Conservation (phyloP, 2,329 filamentous ascomycete genomes). For the Cyphellophora europaea region DNA sequence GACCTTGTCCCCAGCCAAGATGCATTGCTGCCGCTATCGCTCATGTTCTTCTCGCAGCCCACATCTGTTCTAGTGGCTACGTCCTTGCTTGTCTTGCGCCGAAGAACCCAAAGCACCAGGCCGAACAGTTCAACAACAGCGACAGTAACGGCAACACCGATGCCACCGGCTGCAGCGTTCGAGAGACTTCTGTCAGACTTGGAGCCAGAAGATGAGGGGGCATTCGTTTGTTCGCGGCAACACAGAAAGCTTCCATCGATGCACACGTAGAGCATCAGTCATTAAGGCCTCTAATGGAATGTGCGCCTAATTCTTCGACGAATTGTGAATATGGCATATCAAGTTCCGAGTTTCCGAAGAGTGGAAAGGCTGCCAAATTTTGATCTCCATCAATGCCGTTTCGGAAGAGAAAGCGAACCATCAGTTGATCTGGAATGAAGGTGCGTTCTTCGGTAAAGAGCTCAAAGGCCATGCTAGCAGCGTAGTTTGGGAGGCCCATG, state of each 20-base stretch:
- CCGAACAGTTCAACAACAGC: constrained; percentile 6
- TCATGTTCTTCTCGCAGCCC: too few relatives aligned
- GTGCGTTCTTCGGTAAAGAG: constrained; percentile 40
- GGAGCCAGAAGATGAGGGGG: neutral
- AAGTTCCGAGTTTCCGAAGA: constrained; percentile 1
- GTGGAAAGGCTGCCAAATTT: constrained; percentile 1
- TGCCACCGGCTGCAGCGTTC: constrained; percentile 7
- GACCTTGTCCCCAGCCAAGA: too few relatives aligned
- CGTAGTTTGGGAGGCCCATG: constrained; percentile 70
- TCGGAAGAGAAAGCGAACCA: constrained; percentile 16
- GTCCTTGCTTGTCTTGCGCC: too few relatives aligned
- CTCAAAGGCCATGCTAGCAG: constrained; percentile 72
- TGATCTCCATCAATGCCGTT: constrained; percentile 2
- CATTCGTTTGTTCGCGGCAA: constrained; percentile 34
- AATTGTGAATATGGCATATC: constrained; percentile 1
- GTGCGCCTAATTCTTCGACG: neutral
- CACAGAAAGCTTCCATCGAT: constrained; percentile 31
- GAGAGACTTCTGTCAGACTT: constrained; percentile 2
- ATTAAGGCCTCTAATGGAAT: constrained; percentile 1
- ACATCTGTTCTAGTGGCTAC: too few relatives aligned
- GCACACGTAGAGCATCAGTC: constrained; percentile 3
- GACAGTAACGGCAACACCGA: constrained; percentile 5
- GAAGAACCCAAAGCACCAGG: constrained; percentile 1
- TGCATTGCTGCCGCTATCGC: too few relatives aligned
- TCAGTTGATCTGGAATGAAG: constrained; percentile 27